These are phyloP conservation scores for Ophiostoma sp. DNA, from an alignment of 2,329 filamentous ascomycete species.

Conservation along the genomic window DNA sequence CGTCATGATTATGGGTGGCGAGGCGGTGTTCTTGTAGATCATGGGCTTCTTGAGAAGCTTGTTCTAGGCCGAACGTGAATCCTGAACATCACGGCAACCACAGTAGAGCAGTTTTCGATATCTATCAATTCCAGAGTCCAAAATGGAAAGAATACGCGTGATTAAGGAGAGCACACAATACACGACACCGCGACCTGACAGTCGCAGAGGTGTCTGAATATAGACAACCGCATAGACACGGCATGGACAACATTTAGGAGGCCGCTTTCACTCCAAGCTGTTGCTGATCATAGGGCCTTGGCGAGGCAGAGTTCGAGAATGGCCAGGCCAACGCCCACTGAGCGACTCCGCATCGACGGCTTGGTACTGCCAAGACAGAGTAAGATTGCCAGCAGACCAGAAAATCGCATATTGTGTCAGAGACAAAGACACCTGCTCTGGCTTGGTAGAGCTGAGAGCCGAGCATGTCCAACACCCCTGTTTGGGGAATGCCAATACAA, in stretches of 20 bases:
- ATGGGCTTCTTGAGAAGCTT: no score
- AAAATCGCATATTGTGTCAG: neutral
- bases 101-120: no score
- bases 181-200: no score
- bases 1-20: no score
- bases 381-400: neutral
- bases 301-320: neutral
- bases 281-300: neutral
- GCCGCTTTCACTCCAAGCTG: neutral
- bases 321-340: neutral
- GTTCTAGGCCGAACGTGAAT: no score
- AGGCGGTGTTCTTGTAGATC: no score
- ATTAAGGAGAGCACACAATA: no score
- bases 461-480: neutral
- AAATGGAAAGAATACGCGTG: no score
- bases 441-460: neutral
- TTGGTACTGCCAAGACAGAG: neutral
- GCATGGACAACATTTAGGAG: neutral
- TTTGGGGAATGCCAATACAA: neutral
- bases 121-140: no score
- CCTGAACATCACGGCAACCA: no score
- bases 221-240: no score
- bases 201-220: no score
- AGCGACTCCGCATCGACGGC: neutral
- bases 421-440: neutral